phyloP scores from a whole-genome alignment of 2,329 filamentous ascomycete genomes.

The Diaporthe citrichinensis region DNA sequence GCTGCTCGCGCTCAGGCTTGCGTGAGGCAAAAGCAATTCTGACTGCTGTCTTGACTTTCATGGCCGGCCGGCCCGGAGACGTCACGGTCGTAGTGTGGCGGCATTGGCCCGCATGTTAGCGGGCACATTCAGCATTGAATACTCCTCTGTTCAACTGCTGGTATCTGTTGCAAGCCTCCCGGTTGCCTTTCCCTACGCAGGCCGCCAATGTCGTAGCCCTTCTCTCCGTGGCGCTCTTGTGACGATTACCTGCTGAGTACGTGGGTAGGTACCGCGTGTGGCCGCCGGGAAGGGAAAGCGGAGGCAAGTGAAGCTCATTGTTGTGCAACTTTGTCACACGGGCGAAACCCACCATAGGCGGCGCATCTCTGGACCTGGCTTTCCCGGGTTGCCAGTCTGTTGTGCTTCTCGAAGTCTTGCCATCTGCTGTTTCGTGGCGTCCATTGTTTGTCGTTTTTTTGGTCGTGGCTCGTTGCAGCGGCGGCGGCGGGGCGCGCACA shows the following conservation, averaged over 20 bases:
- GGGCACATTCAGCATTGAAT: not conserved
- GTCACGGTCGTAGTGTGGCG: slow-evolving; percentile 1
- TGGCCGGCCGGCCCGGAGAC: slow-evolving; percentile 18
- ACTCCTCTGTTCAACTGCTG: not conserved
- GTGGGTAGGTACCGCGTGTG: slow-evolving; percentile 21
- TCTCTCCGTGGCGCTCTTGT: not conserved
- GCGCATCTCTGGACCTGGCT: not conserved
- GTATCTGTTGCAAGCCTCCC: slow-evolving; percentile 36
- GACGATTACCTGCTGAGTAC: not conserved
- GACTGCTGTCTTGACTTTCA: slow-evolving; percentile 8
- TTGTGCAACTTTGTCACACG: slow-evolving; percentile 21
- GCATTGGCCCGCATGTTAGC: slow-evolving; percentile 1
- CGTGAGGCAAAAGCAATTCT: slow-evolving; percentile 14
- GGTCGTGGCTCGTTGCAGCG: slow-evolving; percentile 9
- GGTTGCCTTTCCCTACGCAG: not conserved
- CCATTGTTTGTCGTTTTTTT: slow-evolving; percentile 26
- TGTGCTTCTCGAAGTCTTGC: slow-evolving; percentile 25
- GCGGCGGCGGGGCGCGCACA: slow-evolving; percentile 1
- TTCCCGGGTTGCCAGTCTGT: not conserved
- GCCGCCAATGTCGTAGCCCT: slow-evolving; percentile 26
- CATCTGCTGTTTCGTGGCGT: slow-evolving; percentile 15
- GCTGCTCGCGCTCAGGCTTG: slow-evolving; percentile 21
- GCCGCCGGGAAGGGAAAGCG: slow-evolving; percentile 29
- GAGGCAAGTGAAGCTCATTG: not conserved
- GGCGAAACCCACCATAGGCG: slow-evolving; percentile 7